Evolutionary conservation across 192 early-diverging fungal species (phyloP), one percentile per base, ranked within the genome.

Genomic region (Physocladia obscura): DNA sequence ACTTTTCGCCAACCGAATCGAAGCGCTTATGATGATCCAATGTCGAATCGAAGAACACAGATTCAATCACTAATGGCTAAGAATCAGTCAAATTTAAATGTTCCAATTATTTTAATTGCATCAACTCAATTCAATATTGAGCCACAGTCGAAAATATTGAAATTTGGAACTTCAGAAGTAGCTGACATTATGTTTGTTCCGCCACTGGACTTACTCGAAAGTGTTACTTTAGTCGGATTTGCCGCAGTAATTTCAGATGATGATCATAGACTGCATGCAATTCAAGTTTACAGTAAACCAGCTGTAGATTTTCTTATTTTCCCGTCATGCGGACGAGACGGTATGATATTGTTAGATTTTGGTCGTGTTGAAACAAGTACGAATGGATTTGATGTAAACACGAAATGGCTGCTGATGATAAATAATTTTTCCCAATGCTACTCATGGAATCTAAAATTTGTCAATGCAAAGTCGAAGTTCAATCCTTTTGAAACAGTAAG

Each of bases 371-470:
- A 87, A 63, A 56, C 81, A 11, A 61, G 74, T 19, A 57, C 77
- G 0, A 69, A 70, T 26, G 26, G 32, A 24, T 69, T 82, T 27
- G 73, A 73, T 24, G 60, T 79, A 22, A 77, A 76, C 71, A 70
- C 70, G 5, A 81, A 77, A 65, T 70, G 76, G 40, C 30, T 86
- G 1, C 22, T 82, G 26, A 71, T 87, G 31, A 77, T 81, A 71
- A 87, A 87, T 65, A 72, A 74, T 4, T 77, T 67, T 62, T 24
- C 36, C 15, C 67, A 62, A 21, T 61, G 73, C 2, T 86, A 77
- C 51, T 76, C 76, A 4, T 87, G 86, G 86, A 75, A 64, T 57
- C 24, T 86, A 55, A 84, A 84, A 48, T 79, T 87, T 39, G 36
- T 70, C 19, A 59, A 56, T 27, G 48, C 44, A 3, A 77, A 81